These are phyloP conservation scores for Neurospora sp. DNA, from an alignment of 495 filamentous ascomycete species.

Conservation along the genomic window DNA sequence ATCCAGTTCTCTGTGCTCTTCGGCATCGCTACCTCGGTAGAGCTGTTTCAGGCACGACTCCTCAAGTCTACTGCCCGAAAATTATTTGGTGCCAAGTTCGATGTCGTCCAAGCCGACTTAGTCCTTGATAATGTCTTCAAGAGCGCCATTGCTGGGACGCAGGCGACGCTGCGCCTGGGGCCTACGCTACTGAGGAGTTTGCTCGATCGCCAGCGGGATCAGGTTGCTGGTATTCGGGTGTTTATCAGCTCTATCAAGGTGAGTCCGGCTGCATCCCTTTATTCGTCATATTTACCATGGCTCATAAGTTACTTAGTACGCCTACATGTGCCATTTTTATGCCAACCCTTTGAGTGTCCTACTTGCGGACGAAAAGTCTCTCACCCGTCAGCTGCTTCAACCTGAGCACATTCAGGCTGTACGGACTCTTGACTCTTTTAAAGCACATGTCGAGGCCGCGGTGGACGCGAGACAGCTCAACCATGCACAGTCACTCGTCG, in stretches of 20 bases:
- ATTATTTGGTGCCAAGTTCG: constrained; percentile 70
- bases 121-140: constrained; percentile 74
- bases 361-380: constrained; percentile 27
- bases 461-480: constrained; percentile 24
- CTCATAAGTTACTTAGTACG: constrained; percentile 47
- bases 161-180: constrained; percentile 57
- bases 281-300: not conserved
- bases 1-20: constrained; percentile 83
- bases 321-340: constrained; percentile 94
- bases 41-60: constrained; percentile 77
- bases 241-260: constrained; percentile 78
- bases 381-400: constrained; percentile 30
- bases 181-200: constrained; percentile 49
- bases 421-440: constrained; percentile 72
- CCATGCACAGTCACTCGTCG: constrained; percentile 28
- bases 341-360: constrained; percentile 77
- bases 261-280: constrained; percentile 3
- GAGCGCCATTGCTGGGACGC: constrained; percentile 45
- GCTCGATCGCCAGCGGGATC: constrained; percentile 70
- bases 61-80: constrained; percentile 60
- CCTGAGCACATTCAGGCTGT: constrained; percentile 61
- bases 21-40: constrained; percentile 82
- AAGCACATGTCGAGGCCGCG: constrained; percentile 33
- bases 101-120: constrained; percentile 65
- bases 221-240: constrained; percentile 74